Evolutionary conservation across 768 basidiomycete genomes (phyloP), one percentile per base, ranked within the genome.

Genomic region (Clathrus columnatus): DNA sequence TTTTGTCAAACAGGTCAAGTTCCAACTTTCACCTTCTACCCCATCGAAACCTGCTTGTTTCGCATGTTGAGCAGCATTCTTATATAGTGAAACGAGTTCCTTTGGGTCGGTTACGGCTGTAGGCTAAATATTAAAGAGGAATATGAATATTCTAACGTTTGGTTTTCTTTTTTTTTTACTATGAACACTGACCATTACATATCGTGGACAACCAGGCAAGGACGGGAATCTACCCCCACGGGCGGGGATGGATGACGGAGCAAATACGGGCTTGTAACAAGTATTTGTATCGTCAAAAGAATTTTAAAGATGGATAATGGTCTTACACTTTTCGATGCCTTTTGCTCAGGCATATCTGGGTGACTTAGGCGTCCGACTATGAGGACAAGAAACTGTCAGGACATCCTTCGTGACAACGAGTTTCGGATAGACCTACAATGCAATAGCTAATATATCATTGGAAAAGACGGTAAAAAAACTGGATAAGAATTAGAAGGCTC

Each of bases 181-280:
- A 14, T 7, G 46, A 14, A 23, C 21, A 60, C 73, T 52, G 53
- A 75, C 75, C 2, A 68, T 70, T n/a, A 70, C 70, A 57, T 72
- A 73, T 45, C 70, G 71, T 20, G 72, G 72, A 1, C 49, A 16
- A 3, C 71, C 73, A 24, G 69, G 67, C 28, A 77, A 59, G 52
- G 67, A 65, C 43, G 72, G 67, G 58, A 75, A 76, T 56, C 68
- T 71, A 8, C 72, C 71, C 2, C 73, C 72, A 24, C 72, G 65
- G 4, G 75, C 74, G 20, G 70, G 54, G 27, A 76, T 72, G 21
- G 72, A 70, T 17, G 75, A 77, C 11, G 76, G 75, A 1, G 65
- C 75, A 45, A 73, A 75, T 7, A 76, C 74, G 14, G 73, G 72
- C 73, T 75, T 48, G 27, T 17, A 11, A 1, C 14, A n/a, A 6